Conservation (phyloP, 805 yeast species). For the Yarrowia keelungensis region DNA sequence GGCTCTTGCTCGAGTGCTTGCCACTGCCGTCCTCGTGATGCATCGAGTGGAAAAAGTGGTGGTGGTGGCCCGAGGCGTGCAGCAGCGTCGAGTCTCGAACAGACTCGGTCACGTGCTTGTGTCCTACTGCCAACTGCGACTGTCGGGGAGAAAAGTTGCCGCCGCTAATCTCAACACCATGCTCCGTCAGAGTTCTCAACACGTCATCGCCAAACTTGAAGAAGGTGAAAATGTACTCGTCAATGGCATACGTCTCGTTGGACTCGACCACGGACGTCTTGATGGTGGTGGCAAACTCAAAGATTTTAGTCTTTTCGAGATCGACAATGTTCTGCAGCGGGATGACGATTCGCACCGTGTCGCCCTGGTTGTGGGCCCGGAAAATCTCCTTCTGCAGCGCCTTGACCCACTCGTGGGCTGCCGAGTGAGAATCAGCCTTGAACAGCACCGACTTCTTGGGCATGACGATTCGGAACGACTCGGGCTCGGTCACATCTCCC, state of each 20-base stretch:
- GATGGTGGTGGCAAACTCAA: conserved; percentile 64
- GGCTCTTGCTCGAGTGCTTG: conserved; percentile 10
- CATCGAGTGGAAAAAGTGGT: conserved; percentile 13
- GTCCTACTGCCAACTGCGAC: conserved; percentile 16
- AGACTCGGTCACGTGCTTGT: conserved; percentile 33
- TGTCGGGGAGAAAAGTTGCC: conserved; percentile 25
- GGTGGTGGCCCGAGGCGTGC: conserved; percentile 36
- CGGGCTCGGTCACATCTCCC: conserved; percentile 45
- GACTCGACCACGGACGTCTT: conserved; percentile 68
- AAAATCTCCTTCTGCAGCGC: conserved; percentile 77
- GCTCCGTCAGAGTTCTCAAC: conserved; percentile 5
- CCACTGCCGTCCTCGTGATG: neutral
- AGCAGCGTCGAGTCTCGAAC: conserved; percentile 32
- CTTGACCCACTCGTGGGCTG: conserved; percentile 84
- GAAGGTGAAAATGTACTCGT: conserved; percentile 73
- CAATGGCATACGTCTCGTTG: conserved; percentile 61
- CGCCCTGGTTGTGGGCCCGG: conserved; percentile 70
- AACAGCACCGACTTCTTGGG: conserved; percentile 66
- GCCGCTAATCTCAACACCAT: conserved; percentile 27
- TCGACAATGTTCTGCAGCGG: conserved; percentile 74
- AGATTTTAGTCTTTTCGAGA: conserved; percentile 61
- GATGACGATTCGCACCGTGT: conserved; percentile 76
- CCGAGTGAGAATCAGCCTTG: conserved; percentile 71
- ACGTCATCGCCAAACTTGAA: conserved; percentile 55
- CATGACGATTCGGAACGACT: conserved; percentile 66